phyloP scores from a whole-genome alignment of 176 grass and related monocot genomes.

The Hordeum marinum region DNA sequence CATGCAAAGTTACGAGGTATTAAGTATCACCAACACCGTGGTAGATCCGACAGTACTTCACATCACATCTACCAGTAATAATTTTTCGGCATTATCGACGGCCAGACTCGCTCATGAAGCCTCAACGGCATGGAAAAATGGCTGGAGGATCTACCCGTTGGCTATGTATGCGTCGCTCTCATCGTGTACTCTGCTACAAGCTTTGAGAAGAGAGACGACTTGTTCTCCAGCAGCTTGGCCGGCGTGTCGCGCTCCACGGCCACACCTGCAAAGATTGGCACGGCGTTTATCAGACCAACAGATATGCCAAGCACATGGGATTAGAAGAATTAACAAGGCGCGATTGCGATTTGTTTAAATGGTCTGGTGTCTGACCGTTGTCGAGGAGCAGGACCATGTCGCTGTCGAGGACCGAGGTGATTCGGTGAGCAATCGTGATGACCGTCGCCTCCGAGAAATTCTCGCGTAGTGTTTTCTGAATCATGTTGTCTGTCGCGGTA shows the following conservation, averaged over 20 bases:
- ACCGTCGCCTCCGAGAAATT: conserved; percentile 10
- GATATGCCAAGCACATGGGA: neutral
- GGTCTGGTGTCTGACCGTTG: neutral
- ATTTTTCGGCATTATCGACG: neutral
- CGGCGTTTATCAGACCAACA: neutral
- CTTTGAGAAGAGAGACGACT: conserved; percentile 71
- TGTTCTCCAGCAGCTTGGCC: conserved; percentile 57
- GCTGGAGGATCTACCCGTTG: neutral
- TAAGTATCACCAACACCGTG: neutral
- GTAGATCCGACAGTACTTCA: neutral
- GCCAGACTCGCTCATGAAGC: neutral
- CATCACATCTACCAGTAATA: neutral
- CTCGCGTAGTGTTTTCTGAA: conserved; percentile 14
- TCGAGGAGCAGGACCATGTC: conserved; percentile 25
- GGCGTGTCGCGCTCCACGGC: conserved; percentile 67
- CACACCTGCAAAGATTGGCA: conserved; percentile 41
- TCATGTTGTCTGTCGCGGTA: conserved; percentile 2
- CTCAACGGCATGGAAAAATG: neutral
- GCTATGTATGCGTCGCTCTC: conserved; percentile 56
- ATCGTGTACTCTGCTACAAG: conserved; percentile 80
- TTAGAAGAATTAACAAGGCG: neutral
- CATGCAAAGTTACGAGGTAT: neutral
- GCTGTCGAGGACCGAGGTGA: conserved; percentile 24
- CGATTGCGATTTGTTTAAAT: neutral
- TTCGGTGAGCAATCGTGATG: conserved; percentile 16